Conservation (phyloP, 2,329 filamentous ascomycete species). For the Alternaria sp. region DNA sequence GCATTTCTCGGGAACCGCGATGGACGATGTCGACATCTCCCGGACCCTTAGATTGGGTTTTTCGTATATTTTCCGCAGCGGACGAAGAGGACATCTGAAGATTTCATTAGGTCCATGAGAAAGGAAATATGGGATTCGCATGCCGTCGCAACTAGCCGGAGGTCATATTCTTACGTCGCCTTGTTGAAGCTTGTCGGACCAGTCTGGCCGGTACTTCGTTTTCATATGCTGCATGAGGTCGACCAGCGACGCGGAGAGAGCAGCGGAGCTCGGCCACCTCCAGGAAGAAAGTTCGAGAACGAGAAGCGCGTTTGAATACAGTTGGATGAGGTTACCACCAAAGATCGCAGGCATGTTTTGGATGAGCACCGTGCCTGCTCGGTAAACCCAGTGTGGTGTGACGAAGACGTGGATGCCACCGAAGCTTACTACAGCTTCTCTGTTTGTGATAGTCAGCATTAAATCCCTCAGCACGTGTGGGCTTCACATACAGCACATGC, state of each 20-base stretch:
- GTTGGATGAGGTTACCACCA: constrained; percentile 43
- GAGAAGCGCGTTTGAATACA: constrained; percentile 48
- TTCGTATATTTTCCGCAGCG: constrained; percentile 7
- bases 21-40: not conserved
- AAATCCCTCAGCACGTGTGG: not conserved
- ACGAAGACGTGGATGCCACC: constrained; percentile 45
- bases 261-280: constrained; percentile 47
- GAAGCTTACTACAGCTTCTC: constrained; percentile 42
- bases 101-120: constrained; percentile 13
- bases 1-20: not conserved
- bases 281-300: constrained; percentile 45
- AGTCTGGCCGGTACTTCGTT: constrained; percentile 37
- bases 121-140: not conserved
- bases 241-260: constrained; percentile 39
- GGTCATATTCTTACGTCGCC: constrained; percentile 42
- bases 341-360: constrained; percentile 44
- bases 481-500: constrained; percentile 27
- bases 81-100: constrained; percentile 9
- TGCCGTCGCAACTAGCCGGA: constrained; percentile 11
- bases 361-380: constrained; percentile 43
- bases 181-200: constrained; percentile 36
- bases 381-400: constrained; percentile 50
- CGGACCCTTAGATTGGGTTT: not conserved
- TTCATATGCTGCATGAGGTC: constrained; percentile 48
- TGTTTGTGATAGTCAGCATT: constrained; percentile 21